Evolutionary conservation across 108 stramenopile genomes (phyloP), one percentile per base, ranked within the genome.

Genomic region (Fragilariopsis cylindrus): DNA sequence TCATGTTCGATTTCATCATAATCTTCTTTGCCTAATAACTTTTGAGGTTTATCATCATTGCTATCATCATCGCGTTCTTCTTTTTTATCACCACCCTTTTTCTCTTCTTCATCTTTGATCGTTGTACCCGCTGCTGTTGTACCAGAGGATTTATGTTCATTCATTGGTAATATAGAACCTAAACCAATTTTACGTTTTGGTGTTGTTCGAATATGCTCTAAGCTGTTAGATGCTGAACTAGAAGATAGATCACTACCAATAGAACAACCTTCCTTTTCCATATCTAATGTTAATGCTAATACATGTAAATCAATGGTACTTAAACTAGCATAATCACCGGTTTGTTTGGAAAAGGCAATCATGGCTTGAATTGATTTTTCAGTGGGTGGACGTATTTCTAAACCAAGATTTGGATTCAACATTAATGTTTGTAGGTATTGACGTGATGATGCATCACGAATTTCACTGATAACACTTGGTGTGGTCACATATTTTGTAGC

Each of bases 291-390:
- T 70, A 99, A 72, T 7, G 94, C 98, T 73, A 99, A 69, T 0
- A 99, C 90, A 68, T 94, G 92, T 63, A 98, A 63, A 86, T 99
- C 99, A 39, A 94, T 91, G 21, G 74, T 71, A 12, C 85, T 87
- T 41, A 99, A 75, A 42, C 83, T 77, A 4, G 79, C 63, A 82
- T 97, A 94, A 85, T 99, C 99, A 15, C 99, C 99, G 9, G 98
- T 98, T 74, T 90, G 87, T 30, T 92, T 73, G 21, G 92, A 88
- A 84, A 99, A 98, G 55, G 86, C 87, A 43, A 84, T 66, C 30
- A 97, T 84, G 9, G 80, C 78, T 6, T 76, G 63, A 3, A 95
- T 66, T 7, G 82, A 84, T 40, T 86, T 76, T 2, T 66, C 60
- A 6, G 86, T 75, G 8, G 96, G 93, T 47, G 84, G 75, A 46